Evolutionary conservation across 345 rosid species (phyloP), one percentile per base, ranked within the genome.

Genomic region (Gynandropsis gynandra): DNA sequence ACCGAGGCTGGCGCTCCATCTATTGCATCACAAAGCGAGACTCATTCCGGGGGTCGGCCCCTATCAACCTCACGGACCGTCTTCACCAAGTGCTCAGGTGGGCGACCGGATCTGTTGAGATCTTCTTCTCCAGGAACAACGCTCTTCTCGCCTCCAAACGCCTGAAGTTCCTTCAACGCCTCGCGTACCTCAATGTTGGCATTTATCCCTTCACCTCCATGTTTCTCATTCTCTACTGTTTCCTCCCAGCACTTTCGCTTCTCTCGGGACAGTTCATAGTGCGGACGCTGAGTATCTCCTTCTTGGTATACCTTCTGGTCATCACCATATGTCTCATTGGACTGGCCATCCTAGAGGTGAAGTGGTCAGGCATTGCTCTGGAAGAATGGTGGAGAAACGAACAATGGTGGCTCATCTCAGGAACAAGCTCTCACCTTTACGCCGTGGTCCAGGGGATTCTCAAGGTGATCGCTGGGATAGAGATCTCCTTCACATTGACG

Each of bases 371-470:
- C 4, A 80, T 85, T 9, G 80, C 54, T 4, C 60, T 92, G 36
- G 95, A 92, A 56, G 97, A 92, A 36, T 92, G 98, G 98, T 92
- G 98, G 97, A 74, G 98, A 70, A 92, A 92, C 32, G 97, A 92
- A 56, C 95, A 92, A 56, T 92, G 85, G 66, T 87, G 95, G 97
- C 80, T 92, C 8, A 92, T 87, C 33, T 76, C 89, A 0, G 97
- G 96, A 31, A 85, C 96, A 13, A 92, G 95, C n/a, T 74, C 97
- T 50, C 98, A 87, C 66, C 64, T 82, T 3, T 87, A 89, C 4
- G 98, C 96, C 0, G 96, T 88, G 6, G 59, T 87, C 9, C 96
- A 85, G 51, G 95, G 95, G 17, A 79, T 92, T 21, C 80, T 85
- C 4, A 87, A 92, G 59, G 95, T 87, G 10, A 48, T 84, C 3